Evolutionary conservation across 495 filamentous ascomycete species (phyloP), one percentile per base, ranked within the genome.

Genomic region (Trichoderma orchidacearum): DNA sequence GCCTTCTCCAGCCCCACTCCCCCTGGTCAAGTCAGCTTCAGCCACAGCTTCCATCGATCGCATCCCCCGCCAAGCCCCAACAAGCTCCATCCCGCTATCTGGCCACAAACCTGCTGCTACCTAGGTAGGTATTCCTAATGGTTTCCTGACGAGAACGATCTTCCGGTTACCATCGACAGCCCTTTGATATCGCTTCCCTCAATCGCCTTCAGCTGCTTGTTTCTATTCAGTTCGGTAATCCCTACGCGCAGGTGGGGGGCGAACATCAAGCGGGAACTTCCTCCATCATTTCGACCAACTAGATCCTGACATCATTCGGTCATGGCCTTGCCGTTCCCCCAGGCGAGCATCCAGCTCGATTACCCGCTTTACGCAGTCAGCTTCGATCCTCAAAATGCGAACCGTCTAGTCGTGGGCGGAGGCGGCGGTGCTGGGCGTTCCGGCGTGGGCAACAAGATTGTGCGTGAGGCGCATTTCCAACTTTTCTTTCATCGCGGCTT

Each of bases 311-410:
- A 48, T 48, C 41, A 48, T 48, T n/a, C 41, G 41, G 15, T 13
- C 51, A 53, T 53, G 32, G 32, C 35, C 9, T 17, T 48, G 41
- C 34, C 41, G 17, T 57, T 51, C 18, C 55, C 36, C 13, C 36
- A 31, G n/a, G 59, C 85, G 54, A 89, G 85, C 66, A 70, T 81
- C 57, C 89, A 81, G 17, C 78, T 95, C 56, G 80, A 82, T 23
- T 96, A 92, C 65, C 92, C 93, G n/a, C 76, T 96, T 36, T 96
- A 89, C 68, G 80, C 87, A 18, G 86, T 86, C 60, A 92, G 90
- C 65, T 96, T 96, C 68, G 87, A 93, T 64, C 86, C 88, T 53
- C 76, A 85, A 62, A 81, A 93, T 72, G 79, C 81, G 57, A 76
- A 79, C 58, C 80, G 80, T 51, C 74, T 96, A 29, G 71, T 95